Evolutionary conservation across 108 stramenopile species (phyloP).

Genomic region (Cyclostephanos invisitatus): DNA sequence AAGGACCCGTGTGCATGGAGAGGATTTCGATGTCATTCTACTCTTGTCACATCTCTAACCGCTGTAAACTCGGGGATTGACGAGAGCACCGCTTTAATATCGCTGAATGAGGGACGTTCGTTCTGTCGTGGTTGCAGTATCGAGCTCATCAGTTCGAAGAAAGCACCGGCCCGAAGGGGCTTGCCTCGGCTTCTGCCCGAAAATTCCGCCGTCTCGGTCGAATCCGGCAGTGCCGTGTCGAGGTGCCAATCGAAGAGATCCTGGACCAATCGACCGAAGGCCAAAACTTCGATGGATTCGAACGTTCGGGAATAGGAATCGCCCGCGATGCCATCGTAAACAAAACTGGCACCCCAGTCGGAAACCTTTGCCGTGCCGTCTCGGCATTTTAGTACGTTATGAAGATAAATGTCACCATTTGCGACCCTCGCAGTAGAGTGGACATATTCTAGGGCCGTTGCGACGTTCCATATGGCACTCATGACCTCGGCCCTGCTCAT

Average conservation of each 20-base stretch:
- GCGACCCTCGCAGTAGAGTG: constrained; percentile 27
- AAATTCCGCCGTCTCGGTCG: neutral
- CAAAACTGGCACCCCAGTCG: constrained; percentile 48
- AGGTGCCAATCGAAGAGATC: constrained; percentile 40
- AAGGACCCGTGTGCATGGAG: too few species aligned
- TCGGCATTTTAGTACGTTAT: constrained; percentile 33
- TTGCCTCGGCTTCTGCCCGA: neutral
- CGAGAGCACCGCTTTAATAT: constrained; percentile 9
- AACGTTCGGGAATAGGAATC: constrained; percentile 15
- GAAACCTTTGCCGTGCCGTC: constrained; percentile 21
- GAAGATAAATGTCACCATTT: constrained; percentile 47
- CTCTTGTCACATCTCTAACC: too few species aligned
- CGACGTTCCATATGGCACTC: constrained; percentile 39
- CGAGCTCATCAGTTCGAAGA: constrained; percentile 7
- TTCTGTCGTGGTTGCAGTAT: constrained; percentile 13
- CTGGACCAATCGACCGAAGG: constrained; percentile 44
- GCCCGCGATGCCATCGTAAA: constrained; percentile 29
- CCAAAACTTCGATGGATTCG: constrained; percentile 37
- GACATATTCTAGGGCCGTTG: constrained; percentile 29
- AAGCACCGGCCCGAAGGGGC: neutral
- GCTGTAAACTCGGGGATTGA: neutral
- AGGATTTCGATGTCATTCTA: too few species aligned
- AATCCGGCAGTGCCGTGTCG: constrained; percentile 5
- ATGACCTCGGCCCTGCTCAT: constrained; percentile 13
- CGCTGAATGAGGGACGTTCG: constrained; percentile 9